Evolutionary conservation across 129 eudicot genomes (phyloP).

Genomic region (Helichrysum umbraculigerum): DNA sequence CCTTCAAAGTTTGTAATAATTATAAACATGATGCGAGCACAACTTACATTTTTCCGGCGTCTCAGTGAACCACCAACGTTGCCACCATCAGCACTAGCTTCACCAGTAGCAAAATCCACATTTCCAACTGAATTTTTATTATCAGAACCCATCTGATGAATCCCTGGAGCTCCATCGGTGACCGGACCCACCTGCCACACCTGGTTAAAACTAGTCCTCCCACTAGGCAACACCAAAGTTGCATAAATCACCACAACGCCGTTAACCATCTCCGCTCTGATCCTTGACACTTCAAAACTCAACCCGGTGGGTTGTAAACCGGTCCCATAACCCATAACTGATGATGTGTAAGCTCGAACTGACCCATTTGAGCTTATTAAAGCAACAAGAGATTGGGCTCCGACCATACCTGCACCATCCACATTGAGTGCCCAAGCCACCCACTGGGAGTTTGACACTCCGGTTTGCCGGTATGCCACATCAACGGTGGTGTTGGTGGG

Average conservation of each 20-base stretch:
- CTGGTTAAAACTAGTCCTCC: conserved; percentile 57
- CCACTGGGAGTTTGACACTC: conserved; percentile 57
- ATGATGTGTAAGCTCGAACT: conserved; percentile 48
- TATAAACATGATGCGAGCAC: neutral
- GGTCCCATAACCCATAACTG: conserved; percentile 32
- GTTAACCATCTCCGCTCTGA: conserved; percentile 36
- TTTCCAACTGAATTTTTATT: conserved; percentile 45
- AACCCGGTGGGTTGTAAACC: conserved; percentile 29
- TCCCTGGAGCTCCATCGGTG: conserved; percentile 30
- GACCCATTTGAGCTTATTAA: conserved; percentile 45
- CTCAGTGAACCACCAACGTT: conserved; percentile 43
- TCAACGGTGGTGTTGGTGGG: conserved; percentile 51
- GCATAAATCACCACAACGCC: conserved; percentile 60
- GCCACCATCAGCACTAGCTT: conserved; percentile 23
- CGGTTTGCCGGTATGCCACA: conserved; percentile 61
- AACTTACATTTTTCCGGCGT: conserved; percentile 66
- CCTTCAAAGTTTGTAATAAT: conserved; percentile 5
- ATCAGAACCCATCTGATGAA: conserved; percentile 40
- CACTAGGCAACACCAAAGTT: conserved; percentile 51
- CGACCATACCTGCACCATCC: conserved; percentile 47
- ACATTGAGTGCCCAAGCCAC: conserved; percentile 79
- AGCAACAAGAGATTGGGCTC: conserved; percentile 68
- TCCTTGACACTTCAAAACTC: conserved; percentile 56
- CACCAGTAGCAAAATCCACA: conserved; percentile 62
- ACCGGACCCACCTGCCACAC: conserved; percentile 81